These are phyloP conservation scores for Urochloa ruziziensis DNA, from an alignment of 176 grass and related monocot species.

Conservation along the genomic window DNA sequence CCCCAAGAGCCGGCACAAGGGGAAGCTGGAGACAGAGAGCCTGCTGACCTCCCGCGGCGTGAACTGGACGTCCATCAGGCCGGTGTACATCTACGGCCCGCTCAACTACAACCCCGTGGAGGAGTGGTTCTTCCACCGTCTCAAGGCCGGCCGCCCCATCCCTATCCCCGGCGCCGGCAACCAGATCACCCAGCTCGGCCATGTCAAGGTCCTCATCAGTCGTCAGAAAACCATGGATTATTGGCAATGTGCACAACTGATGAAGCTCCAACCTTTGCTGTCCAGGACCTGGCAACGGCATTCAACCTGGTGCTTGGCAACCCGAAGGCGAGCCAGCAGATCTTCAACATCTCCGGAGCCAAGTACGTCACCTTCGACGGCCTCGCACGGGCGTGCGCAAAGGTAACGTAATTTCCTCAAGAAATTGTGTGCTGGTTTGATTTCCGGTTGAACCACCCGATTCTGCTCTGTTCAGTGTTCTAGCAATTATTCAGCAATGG, in stretches of 20 bases:
- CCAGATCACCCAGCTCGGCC: constrained; percentile 97
- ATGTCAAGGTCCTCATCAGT: constrained; percentile 69
- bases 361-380: constrained; percentile 98
- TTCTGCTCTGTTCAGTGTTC: background rate
- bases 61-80: constrained; percentile 90
- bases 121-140: constrained; percentile 98
- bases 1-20: constrained; percentile 97
- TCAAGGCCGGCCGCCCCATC: constrained; percentile 88
- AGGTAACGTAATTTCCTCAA: constrained; percentile 39
- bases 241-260: background rate
- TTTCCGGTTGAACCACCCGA: background rate
- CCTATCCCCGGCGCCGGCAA: constrained; percentile 73
- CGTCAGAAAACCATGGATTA: background rate
- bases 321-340: constrained; percentile 85
- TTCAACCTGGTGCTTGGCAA: constrained; percentile 71
- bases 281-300: constrained; percentile 70
- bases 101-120: constrained; percentile 98
- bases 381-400: constrained; percentile 85
- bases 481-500: background rate
- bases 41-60: constrained; percentile 62
- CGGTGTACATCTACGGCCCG: constrained; percentile 96
- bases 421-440: background rate
- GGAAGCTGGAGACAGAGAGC: constrained; percentile 97
- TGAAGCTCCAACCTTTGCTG: background rate
- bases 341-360: constrained; percentile 92